Evolutionary conservation across 2,329 filamentous ascomycete species (phyloP).

Genomic region (Aaosphaeria pasadenensis): DNA sequence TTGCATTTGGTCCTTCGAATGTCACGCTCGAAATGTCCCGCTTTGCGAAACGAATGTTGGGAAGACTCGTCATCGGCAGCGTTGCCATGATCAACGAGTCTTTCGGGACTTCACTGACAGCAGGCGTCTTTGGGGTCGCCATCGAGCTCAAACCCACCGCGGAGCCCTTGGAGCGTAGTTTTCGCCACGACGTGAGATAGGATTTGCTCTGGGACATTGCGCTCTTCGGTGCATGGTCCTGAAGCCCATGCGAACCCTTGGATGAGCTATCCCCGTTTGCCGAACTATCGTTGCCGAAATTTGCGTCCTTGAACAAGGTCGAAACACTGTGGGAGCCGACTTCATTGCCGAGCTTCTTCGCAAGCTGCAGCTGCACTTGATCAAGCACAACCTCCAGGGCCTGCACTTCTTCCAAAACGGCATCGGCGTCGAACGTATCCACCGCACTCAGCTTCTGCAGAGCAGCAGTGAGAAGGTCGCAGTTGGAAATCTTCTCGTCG

Average conservation of each 20-base stretch:
- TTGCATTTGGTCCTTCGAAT: constrained; percentile 79
- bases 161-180: constrained; percentile 86
- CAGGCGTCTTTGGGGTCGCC: constrained; percentile 40
- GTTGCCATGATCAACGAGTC: constrained; percentile 57
- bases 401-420: constrained; percentile 92
- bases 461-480: constrained; percentile 86
- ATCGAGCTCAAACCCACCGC: constrained; percentile 49
- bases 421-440: constrained; percentile 86
- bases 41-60: constrained; percentile 69
- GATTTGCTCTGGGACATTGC: constrained; percentile 56
- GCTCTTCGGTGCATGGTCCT: constrained; percentile 31
- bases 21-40: constrained; percentile 66
- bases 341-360: constrained; percentile 87
- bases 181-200: constrained; percentile 83
- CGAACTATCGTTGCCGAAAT: constrained; percentile 28
- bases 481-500: constrained; percentile 91
- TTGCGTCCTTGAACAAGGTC: constrained; percentile 72
- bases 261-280: constrained; percentile 19
- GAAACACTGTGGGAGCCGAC: constrained; percentile 77
- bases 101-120: constrained; percentile 43
- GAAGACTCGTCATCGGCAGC: constrained; percentile 66
- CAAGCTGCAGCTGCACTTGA: constrained; percentile 71
- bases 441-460: constrained; percentile 79
- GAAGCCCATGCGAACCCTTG: constrained; percentile 25
- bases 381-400: constrained; percentile 81